Base-by-base conservation (phyloP, 805 yeast species). In the Zygoascus tannicola region DNA sequence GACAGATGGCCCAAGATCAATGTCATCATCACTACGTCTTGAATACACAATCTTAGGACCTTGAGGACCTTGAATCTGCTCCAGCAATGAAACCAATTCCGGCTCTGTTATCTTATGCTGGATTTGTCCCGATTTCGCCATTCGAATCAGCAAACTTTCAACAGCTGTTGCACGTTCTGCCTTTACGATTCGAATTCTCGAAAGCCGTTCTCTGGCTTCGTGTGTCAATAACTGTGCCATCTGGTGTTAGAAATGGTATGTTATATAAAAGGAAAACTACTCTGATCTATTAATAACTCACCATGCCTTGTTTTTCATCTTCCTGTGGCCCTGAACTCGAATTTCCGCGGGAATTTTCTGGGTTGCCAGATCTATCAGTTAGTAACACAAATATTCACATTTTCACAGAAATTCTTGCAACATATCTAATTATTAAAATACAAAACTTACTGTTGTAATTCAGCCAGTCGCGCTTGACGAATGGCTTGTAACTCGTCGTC, bases 151-250 rank as follows among this genome's bases (percentile, higher is more conserved):
- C 54, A 90, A 78, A 49, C 80, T 78, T 56, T 90, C 97, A 12
- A 87, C 97, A 2, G 59, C 84, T 41, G 75, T 73, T 1, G 94
- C 97, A 45, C 97, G 71, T 43, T 92, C 97, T 2, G 94, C 94
- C 57, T 88, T 77, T 36, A 90, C 98, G 59, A 92, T 74, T 22
- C 86, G 69, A 16, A 90, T 94, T 46, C 98, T 71, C 16, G 88
- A 76, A 38, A 90, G 69, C 47, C 98, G 72, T 57, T 90, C 97
- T 38, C 94, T 72, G 1, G 97, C 98, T 41, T 73, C 76, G 8
- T 90, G 80, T 44, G 84, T 85, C 37, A 92, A 69, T 18, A 86
- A 74, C 51, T 83, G 90, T 5, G 85, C 71, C 44, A 86, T 65
- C 67, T 62, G 34, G 4, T n/a, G 12, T 18, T 3, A n/a, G 40